Conservation (phyloP, 2,329 filamentous ascomycete species). For the Mariannaea sp. region DNA sequence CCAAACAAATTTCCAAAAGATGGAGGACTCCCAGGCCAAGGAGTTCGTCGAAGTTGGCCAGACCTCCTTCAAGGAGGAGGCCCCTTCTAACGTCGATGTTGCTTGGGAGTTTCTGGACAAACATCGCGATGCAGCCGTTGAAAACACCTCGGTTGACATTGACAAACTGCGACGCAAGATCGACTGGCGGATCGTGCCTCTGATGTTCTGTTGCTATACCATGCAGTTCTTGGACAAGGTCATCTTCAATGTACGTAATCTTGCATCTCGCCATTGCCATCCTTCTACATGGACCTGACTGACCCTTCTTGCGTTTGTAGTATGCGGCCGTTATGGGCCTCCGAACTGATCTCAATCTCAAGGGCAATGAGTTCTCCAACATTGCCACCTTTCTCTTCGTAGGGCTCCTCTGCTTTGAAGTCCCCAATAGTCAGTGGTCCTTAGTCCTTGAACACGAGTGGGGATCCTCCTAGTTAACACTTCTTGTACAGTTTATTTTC, state of each 20-base stretch:
- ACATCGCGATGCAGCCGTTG: constrained; percentile 46
- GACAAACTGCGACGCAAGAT: constrained; percentile 57
- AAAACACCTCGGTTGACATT: constrained; percentile 47
- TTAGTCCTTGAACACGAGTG: too few species aligned
- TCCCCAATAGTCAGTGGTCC: constrained; percentile 57
- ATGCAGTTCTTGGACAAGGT: constrained; percentile 69
- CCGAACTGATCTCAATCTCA: constrained; percentile 55
- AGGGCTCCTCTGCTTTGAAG: constrained; percentile 61
- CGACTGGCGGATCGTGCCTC: constrained; percentile 62
- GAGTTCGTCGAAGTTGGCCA: constrained; percentile 18
- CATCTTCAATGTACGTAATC: constrained; percentile 59
- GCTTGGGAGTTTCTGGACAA: constrained; percentile 53
- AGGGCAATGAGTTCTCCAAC: constrained; percentile 66
- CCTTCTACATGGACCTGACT: constrained; percentile 1
- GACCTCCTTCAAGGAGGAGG: constrained; percentile 3
- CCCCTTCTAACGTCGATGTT: constrained; percentile 44
- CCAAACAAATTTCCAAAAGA: constrained; percentile 1
- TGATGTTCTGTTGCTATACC: constrained; percentile 67
- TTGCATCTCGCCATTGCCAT: constrained; percentile 1
- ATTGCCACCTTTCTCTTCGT: constrained; percentile 67
- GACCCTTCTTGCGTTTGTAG: constrained; percentile 44
- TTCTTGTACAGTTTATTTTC: constrained; percentile 53
- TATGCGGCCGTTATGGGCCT: constrained; percentile 72
- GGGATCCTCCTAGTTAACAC: background rate
- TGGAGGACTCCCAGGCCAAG: constrained; percentile 11